phyloP scores from a whole-genome alignment of 1,139 yeast genomes.

The Blastobotrys indianensis region DNA sequence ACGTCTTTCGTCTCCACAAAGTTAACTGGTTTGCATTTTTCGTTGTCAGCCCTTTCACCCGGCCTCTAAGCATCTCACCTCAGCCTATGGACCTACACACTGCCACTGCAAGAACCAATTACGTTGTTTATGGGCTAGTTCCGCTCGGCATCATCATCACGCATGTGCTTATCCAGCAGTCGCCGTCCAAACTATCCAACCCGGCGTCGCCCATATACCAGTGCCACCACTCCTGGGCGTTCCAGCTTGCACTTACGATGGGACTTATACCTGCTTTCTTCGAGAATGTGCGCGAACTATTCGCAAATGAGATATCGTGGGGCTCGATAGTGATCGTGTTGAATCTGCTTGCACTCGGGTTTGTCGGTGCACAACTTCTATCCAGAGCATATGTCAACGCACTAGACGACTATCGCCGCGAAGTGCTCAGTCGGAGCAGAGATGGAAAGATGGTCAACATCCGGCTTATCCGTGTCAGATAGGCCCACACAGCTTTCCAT shows the following conservation, averaged over 20 bases:
- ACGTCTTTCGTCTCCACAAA: too few species aligned
- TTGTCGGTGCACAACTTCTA: constrained; percentile 5
- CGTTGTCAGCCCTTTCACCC: too few species aligned
- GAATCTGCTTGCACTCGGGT: constrained; percentile 9
- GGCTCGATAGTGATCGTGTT: neutral
- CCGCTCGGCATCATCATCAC: constrained; percentile 10
- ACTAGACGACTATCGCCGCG: constrained; percentile 9
- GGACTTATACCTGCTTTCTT: constrained; percentile 10
- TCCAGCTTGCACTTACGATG: constrained; percentile 11
- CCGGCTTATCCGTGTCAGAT: constrained; percentile 3
- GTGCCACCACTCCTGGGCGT: constrained; percentile 13
- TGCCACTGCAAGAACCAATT: too few species aligned
- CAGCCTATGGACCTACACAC: too few species aligned
- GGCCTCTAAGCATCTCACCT: too few species aligned
- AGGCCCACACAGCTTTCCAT: neutral
- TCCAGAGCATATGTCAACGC: constrained; percentile 7
- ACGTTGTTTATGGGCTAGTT: constrained; percentile 2
- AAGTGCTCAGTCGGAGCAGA: constrained; percentile 4
- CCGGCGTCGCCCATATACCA: constrained; percentile 7
- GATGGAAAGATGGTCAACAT: constrained; percentile 6
- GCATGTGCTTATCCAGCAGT: constrained; percentile 8
- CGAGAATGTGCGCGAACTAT: constrained; percentile 4
- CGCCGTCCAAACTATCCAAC: constrained; percentile 6
- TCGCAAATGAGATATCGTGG: constrained; percentile 1
- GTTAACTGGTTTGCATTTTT: too few species aligned